Evolutionary conservation across 2,329 filamentous ascomycete species (phyloP).

Genomic region (Aureobasidium vineae): DNA sequence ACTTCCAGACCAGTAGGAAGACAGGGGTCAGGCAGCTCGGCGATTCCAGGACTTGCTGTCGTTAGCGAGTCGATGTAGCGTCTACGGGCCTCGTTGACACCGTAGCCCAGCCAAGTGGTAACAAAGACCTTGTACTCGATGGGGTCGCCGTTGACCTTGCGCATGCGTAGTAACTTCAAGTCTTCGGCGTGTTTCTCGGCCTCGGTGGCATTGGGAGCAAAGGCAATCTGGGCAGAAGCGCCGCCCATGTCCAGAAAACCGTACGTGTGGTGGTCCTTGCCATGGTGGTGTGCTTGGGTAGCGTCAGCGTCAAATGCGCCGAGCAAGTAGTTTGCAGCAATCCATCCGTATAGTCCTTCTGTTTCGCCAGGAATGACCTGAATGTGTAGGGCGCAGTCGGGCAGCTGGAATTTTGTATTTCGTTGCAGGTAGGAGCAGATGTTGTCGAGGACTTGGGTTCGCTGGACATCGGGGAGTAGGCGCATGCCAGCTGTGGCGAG

Average conservation of each 20-base stretch:
- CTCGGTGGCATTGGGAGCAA: conserved; percentile 91
- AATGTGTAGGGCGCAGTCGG: conserved; percentile 86
- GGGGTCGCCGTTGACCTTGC: conserved; percentile 73
- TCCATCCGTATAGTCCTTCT: conserved; percentile 95
- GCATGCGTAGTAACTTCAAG: conserved; percentile 78
- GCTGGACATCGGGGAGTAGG: conserved; percentile 71
- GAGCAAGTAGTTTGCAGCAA: conserved; percentile 92
- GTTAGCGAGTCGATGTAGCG: conserved; percentile 78
- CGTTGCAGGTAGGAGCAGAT: conserved; percentile 79
- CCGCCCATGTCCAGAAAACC: conserved; percentile 99
- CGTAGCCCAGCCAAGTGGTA: conserved; percentile 94
- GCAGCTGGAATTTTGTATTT: conserved; percentile 76
- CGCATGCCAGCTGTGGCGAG: conserved; percentile 97
- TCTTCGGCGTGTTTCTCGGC: conserved; percentile 86
- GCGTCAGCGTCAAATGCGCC: conserved; percentile 83
- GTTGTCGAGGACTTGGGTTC: conserved; percentile 67
- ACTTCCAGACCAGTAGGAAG: conserved; percentile 74
- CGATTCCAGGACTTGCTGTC: conserved; percentile 61
- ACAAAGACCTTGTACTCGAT: conserved; percentile 89
- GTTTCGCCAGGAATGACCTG: conserved; percentile 96
- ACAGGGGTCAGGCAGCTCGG: conserved; percentile 89
- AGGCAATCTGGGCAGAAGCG: conserved; percentile 95
- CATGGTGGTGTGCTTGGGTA: conserved; percentile 71
- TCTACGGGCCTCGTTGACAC: conserved; percentile 87
- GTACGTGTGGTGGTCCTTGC: conserved; percentile 88